phyloP scores from a whole-genome alignment of 306 rosid genomes.

The Lathyrus oleraceus region DNA sequence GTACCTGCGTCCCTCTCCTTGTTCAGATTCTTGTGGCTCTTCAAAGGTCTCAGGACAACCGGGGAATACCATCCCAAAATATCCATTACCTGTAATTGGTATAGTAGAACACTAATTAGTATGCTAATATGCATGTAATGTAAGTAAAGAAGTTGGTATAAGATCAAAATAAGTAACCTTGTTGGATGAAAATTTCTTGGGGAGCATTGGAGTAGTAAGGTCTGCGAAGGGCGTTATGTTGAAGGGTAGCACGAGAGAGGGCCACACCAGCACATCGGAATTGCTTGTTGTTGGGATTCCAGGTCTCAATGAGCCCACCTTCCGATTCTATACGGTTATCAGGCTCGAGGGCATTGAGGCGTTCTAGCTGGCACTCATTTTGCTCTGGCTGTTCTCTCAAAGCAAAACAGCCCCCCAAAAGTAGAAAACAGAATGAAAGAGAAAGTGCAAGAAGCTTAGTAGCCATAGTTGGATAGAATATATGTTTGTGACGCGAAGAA shows the following conservation, averaged over 20 bases:
- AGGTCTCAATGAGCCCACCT: conserved; percentile 42
- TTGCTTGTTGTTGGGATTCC: conserved; percentile 39
- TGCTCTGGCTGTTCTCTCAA: conserved; percentile 1
- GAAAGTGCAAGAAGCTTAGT: conserved; percentile 40
- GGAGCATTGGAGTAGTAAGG: conserved; percentile 44
- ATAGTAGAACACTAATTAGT: too few species aligned
- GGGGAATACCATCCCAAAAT: too few species aligned
- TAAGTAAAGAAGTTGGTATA: too few species aligned
- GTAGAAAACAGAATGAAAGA: conserved; percentile 45
- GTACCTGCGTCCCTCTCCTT: too few species aligned
- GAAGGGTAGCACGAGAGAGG: conserved; percentile 32
- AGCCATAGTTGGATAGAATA: conserved; percentile 37
- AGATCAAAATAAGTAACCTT: background rate
- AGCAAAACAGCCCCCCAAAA: conserved; percentile 43
- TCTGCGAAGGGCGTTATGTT: conserved; percentile 26
- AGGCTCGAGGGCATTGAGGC: conserved; percentile 27
- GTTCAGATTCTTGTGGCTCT: too few species aligned
- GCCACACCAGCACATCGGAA: conserved; percentile 40
- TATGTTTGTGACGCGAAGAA: conserved; percentile 38
- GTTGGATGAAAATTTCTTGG: conserved; percentile 34
- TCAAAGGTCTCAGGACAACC: too few species aligned
- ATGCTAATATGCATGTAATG: too few species aligned
- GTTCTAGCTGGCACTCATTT: conserved; percentile 35
- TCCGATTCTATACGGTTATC: conserved; percentile 28
- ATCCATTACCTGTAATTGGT: too few species aligned